Conservation (phyloP, 805 yeast genomes). For the Wickerhamomyces bisporus region DNA sequence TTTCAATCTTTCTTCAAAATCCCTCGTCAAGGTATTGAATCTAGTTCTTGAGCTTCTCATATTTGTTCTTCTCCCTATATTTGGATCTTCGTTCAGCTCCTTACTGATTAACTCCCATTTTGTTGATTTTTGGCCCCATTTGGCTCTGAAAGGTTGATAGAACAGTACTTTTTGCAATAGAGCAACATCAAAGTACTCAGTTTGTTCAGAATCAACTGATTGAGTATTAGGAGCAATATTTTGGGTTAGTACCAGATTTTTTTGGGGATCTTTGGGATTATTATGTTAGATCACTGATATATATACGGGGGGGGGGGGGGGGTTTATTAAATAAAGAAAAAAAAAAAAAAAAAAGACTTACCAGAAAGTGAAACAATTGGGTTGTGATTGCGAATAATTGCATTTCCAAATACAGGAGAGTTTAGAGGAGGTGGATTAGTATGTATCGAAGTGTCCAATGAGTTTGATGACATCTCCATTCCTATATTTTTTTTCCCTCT, state of each 20-base stretch:
- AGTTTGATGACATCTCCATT: neutral
- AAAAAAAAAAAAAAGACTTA: too few species aligned
- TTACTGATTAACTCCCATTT: conserved; percentile 3
- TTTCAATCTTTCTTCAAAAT: conserved; percentile 1
- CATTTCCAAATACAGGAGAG: conserved; percentile 4
- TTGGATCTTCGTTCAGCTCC: conserved; percentile 6
- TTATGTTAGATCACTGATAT: too few species aligned
- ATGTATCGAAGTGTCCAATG: conserved; percentile 6
- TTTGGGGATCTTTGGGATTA: neutral
- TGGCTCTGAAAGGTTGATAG: conserved; percentile 6
- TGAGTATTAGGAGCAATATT: too few species aligned
- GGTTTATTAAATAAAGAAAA: too few species aligned
- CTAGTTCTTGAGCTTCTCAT: neutral
- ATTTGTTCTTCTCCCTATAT: neutral
- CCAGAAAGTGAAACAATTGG: neutral
- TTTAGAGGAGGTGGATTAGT: conserved; percentile 10
- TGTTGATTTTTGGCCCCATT: conserved; percentile 4
- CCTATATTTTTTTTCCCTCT: neutral
- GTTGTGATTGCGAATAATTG: neutral
- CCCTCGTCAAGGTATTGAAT: neutral
- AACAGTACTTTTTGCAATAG: conserved; percentile 2
- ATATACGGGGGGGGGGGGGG: too few species aligned
- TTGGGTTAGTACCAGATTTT: neutral
- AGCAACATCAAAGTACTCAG: neutral
- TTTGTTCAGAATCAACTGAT: neutral